Base-by-base conservation (phyloP, 176 grass and related monocot genomes). In the Triticum turgidum region DNA sequence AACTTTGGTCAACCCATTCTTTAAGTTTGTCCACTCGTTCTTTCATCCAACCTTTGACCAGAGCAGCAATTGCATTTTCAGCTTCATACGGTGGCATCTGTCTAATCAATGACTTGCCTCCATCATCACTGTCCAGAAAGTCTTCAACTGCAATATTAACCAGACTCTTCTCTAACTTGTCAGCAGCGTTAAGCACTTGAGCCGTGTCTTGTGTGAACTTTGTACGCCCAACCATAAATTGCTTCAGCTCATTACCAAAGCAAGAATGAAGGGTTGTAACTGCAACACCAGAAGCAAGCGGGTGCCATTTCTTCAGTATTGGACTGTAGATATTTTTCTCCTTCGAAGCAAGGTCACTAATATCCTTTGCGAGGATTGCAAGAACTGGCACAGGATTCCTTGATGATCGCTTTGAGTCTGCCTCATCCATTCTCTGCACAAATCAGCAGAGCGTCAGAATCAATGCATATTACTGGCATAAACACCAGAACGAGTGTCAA, bases 241-340 rank as follows among this genome's bases (percentile, higher is more conserved):
- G 87, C 79, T 95, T 95, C 25, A 98, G 68, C 58, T 96, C 92
- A 83, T 91, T 96, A 8, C 92, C 88, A 82, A 94, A 98, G 72
- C 88, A 95, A 33, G 80, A 82, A 92, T 98, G 96, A 81, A 98
- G 90, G 44, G 88, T 89, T 34, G 66, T 82, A 42, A 91, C 90
- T n/a, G 92, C 93, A 90, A 96, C 87, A 81, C 76, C 87, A 68
- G 84, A 73, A 84, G 93, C 90, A 86, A 89, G 89, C 21, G 93
- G 92, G 77, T 98, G 93, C 91, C 93, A 96, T 82, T 91, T 92
- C 75, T 92, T 89, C 38, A 98, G 82, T 92, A 96, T 86, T 76
- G 93, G 90, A 82, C 91, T 94, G 75, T 94, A 98, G 58, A 95
- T 6, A 42, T 86, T 86, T 89, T 91, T 98, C 70, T 98, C 93